Percentiles rank a stretch among this genome's conserved stretches.
Evolutionary conservation across 2,329 filamentous ascomycete genomes (phyloP).

Genomic region (Fusarium buxicola): DNA sequence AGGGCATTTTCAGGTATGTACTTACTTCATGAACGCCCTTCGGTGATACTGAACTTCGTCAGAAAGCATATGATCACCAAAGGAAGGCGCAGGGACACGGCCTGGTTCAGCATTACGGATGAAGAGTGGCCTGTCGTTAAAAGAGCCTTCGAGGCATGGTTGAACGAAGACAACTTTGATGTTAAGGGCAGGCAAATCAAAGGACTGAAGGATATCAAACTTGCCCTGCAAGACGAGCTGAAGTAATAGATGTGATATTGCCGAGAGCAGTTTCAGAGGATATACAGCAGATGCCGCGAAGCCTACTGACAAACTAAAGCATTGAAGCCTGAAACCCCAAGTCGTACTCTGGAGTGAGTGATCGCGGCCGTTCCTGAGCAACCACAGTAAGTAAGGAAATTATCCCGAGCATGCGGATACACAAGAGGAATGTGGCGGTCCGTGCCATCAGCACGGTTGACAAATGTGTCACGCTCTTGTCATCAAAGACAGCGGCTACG

Average conservation of each 20-base stretch:
- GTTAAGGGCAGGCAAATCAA: slow-evolving; percentile 62
- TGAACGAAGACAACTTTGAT: slow-evolving; percentile 67
- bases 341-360: no score
- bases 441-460: slow-evolving; percentile 45
- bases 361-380: no score
- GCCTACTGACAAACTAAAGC: no score
- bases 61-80: slow-evolving; percentile 70
- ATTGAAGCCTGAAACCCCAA: no score
- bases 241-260: not conserved
- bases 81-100: slow-evolving; percentile 67
- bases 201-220: slow-evolving; percentile 53
- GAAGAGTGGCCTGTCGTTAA: slow-evolving; percentile 67
- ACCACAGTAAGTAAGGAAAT: slow-evolving; percentile 39
- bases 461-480: slow-evolving; percentile 49
- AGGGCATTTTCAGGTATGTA: slow-evolving; percentile 66
- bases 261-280: no score
- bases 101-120: slow-evolving; percentile 69
- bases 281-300: no score
- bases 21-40: accelerated
- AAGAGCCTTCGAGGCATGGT: slow-evolving; percentile 64
- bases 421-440: slow-evolving; percentile 52
- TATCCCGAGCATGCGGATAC: slow-evolving; percentile 47
- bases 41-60: not conserved
- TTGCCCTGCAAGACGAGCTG: not conserved
- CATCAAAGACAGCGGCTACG: slow-evolving; percentile 40